Percentiles rank a stretch among this genome's conserved stretches.
Conservation (phyloP, 192 early-diverging fungal genomes). For the Coemansia sp. region DNA sequence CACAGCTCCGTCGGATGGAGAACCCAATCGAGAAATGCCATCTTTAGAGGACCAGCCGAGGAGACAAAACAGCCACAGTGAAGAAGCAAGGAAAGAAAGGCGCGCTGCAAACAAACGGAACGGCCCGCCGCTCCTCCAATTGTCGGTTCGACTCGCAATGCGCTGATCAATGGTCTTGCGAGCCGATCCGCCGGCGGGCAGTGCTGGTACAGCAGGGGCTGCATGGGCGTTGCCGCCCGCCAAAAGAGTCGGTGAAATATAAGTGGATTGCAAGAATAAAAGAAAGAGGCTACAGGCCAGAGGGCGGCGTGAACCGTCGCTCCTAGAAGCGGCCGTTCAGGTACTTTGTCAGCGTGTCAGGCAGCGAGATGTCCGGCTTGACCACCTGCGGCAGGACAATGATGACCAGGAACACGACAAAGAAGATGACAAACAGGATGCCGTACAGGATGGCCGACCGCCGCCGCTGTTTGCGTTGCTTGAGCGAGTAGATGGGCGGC, state of each 20-base stretch:
- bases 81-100: not conserved
- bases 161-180: no score
- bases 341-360: constrained; percentile 29
- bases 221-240: no score
- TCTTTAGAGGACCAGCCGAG: constrained; percentile 7
- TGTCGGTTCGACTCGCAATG: no score
- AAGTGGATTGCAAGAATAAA: no score
- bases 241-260: no score
- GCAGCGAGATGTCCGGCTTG: constrained; percentile 29
- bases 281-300: no score
- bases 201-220: no score
- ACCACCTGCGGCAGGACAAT: constrained; percentile 58
- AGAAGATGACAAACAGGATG: constrained; percentile 57
- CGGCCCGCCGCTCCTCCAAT: no score
- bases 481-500: constrained; percentile 65
- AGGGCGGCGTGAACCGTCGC: no score
- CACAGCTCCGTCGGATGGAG: constrained; percentile 80
- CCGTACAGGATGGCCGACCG: constrained; percentile 64
- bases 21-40: constrained; percentile 61
- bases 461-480: constrained; percentile 56
- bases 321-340: constrained; percentile 48
- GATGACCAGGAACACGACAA: constrained; percentile 58
- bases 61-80: not conserved
- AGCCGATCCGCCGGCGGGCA: no score
- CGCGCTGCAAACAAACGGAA: not conserved